Base-by-base conservation (phyloP, 139 green algal genomes). In the Pleodorina starrii region DNA sequence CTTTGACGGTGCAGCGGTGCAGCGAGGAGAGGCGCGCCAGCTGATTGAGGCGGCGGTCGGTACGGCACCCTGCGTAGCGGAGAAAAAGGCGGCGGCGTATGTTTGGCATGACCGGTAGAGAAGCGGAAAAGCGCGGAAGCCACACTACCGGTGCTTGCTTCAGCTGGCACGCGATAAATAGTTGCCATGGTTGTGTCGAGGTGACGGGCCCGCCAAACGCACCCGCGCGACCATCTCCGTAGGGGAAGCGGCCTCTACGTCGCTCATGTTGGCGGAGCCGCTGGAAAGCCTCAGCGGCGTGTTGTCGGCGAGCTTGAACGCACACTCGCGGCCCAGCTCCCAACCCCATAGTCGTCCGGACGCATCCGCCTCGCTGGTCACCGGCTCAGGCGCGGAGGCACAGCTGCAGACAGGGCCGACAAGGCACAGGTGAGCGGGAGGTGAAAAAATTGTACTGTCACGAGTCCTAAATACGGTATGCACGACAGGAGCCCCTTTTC, bases 141-240 rank as follows among this genome's bases (percentile, higher is more conserved):
- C n/a, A n/a, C n/a, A n/a, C n/a, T n/a, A n/a, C n/a, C n/a, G n/a
- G n/a, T n/a, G n/a, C n/a, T n/a, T n/a, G n/a, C n/a, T n/a, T n/a
- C n/a, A n/a, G n/a, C n/a, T n/a, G n/a, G n/a, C n/a, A n/a, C n/a
- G n/a, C n/a, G n/a, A n/a, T n/a, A n/a, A n/a, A n/a, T n/a, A n/a
- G n/a, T n/a, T n/a, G n/a, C n/a, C n/a, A n/a, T n/a, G n/a, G n/a
- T n/a, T n/a, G n/a, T n/a, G n/a, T n/a, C n/a, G n/a, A n/a, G n/a
- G n/a, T n/a, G n/a, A n/a, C n/a, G n/a, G n/a, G n/a, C n/a, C n/a
- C n/a, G n/a, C n/a, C n/a, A n/a, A n/a, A n/a, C n/a, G n/a, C 40
- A 88, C 82, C 44, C 82, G 82, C 5, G 82, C 82, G 11, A 79
- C 19, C 82, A 88, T 88, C 19, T 88, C 44, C 12, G 35, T 42